A percentile compares a stretch with the other conserved stretches of the same genome.
Evolutionary conservation across 164 flowering plant species (phyloP).

Genomic region (Kalanchoe fedtschenkoi): DNA sequence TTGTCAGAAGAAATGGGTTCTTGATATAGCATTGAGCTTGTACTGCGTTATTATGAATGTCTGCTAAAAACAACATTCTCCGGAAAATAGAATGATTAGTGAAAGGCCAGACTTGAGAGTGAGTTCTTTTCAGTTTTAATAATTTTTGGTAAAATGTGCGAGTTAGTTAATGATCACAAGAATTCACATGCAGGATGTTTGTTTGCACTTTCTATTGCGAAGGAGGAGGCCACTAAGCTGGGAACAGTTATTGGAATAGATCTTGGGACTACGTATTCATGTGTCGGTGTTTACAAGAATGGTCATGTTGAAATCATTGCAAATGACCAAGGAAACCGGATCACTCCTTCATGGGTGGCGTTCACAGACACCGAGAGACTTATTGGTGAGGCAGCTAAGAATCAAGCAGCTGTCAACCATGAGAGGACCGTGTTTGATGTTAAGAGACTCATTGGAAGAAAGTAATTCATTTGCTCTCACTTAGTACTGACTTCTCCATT

Average conservation of each 20-base stretch:
- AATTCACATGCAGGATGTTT: slow-evolving; percentile 16
- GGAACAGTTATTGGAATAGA: slow-evolving; percentile 43
- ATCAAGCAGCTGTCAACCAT: slow-evolving; percentile 37
- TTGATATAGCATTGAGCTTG: no score
- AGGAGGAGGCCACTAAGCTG: slow-evolving; percentile 29
- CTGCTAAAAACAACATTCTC: no score
- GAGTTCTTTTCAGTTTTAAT: not conserved
- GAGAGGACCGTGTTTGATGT: slow-evolving; percentile 38
- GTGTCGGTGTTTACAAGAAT: slow-evolving; percentile 41
- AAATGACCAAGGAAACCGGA: slow-evolving; percentile 45
- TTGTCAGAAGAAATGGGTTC: no score
- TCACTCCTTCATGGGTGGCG: slow-evolving; percentile 45
- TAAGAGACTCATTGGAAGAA: slow-evolving; percentile 37
- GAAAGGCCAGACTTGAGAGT: no score
- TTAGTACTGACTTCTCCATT: not conserved
- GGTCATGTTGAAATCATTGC: slow-evolving; percentile 42
- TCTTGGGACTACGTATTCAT: slow-evolving; percentile 43
- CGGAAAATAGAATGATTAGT: no score
- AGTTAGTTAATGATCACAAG: not conserved
- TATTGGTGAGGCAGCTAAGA: slow-evolving; percentile 46
- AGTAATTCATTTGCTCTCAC: slow-evolving; percentile 13
- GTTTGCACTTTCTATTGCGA: slow-evolving; percentile 23
- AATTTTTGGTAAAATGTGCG: not conserved
- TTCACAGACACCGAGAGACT: slow-evolving; percentile 34
- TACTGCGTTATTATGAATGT: no score